Conservation (phyloP, 2,329 filamentous ascomycete species). For the Pseudogymnoascus verrucosus region DNA sequence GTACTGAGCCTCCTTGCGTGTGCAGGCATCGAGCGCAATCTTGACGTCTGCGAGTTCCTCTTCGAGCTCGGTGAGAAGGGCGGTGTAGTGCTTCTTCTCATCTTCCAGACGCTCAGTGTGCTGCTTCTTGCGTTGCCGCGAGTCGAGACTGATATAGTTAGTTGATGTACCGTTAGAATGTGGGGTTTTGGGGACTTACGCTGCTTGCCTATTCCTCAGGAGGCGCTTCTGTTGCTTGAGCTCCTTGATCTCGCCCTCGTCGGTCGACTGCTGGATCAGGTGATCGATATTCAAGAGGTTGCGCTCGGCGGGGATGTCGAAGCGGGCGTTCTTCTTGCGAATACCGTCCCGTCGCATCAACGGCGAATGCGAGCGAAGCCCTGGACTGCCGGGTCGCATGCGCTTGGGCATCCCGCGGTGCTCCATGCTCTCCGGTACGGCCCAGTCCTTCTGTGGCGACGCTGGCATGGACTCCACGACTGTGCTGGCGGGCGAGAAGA, state of each 20-base stretch:
- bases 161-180: constrained; percentile 19
- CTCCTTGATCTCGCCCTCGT: constrained; percentile 93
- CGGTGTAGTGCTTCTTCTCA: constrained; percentile 87
- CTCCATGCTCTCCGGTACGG: constrained; percentile 39
- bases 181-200: constrained; percentile 53
- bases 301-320: constrained; percentile 90
- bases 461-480: constrained; percentile 42
- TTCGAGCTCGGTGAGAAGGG: constrained; percentile 68
- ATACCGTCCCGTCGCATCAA: constrained; percentile 53
- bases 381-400: constrained; percentile 59
- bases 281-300: constrained; percentile 93
- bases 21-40: constrained; percentile 60
- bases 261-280: constrained; percentile 77
- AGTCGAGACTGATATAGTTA: constrained; percentile 63
- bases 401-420: constrained; percentile 45
- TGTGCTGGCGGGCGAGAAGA: constrained; percentile 45
- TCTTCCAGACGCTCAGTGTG: constrained; percentile 95
- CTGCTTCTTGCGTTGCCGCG: constrained; percentile 93
- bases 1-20: constrained; percentile 65
- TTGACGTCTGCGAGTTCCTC: constrained; percentile 65
- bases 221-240: constrained; percentile 97
- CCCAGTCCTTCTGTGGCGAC: constrained; percentile 54
- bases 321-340: constrained; percentile 97
- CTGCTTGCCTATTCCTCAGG: constrained; percentile 89
- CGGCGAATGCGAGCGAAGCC: constrained; percentile 66